A percentile compares a stretch with the other conserved stretches of the same genome.
These are phyloP conservation scores for Rhizophora apiculata DNA, from an alignment of 345 rosid genomes.

Conservation along the genomic window DNA sequence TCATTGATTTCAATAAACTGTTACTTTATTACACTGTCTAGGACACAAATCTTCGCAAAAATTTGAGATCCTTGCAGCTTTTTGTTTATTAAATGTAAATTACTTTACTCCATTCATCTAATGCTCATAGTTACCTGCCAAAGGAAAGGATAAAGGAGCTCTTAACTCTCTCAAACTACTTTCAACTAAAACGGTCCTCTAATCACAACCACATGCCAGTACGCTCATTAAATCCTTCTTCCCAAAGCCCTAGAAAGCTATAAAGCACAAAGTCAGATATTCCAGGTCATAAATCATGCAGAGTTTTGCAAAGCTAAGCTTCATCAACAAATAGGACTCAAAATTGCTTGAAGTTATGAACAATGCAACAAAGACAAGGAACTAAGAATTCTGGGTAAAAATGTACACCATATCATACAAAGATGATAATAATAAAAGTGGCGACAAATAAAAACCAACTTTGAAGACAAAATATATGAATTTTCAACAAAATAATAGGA, in stretches of 20 bases:
- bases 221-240: slow-evolving; percentile 2
- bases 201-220: background rate
- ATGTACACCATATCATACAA: background rate
- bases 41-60: background rate
- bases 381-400: background rate
- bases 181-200: background rate
- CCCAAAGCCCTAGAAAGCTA: background rate
- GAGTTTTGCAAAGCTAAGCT: background rate
- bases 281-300: background rate
- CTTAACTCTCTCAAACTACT: background rate
- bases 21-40: background rate
- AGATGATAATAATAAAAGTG: background rate
- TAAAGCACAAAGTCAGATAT: background rate
- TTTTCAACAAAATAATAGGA: background rate
- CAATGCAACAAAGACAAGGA: too few relatives aligned
- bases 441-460: background rate
- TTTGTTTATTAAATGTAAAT: background rate
- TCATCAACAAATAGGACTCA: background rate
- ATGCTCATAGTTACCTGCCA: background rate
- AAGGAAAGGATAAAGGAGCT: background rate
- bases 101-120: background rate
- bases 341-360: background rate
- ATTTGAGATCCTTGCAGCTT: background rate
- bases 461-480: background rate
- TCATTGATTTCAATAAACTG: background rate